Evolutionary conservation across 1,284 basidiomycete species (phyloP).

Genomic region (Pulveroboletus sp.): DNA sequence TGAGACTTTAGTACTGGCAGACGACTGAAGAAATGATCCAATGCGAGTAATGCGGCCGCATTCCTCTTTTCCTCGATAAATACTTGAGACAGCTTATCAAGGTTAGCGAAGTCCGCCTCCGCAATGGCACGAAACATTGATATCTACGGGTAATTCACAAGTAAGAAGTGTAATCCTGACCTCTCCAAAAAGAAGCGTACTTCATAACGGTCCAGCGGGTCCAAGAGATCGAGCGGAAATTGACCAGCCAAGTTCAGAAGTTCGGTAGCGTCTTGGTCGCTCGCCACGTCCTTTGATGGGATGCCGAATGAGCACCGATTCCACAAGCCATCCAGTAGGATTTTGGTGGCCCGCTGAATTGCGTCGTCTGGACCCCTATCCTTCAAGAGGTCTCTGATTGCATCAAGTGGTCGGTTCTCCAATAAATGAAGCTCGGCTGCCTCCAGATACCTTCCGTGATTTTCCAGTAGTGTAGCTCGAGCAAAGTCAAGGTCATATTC

Average conservation of each 20-base stretch:
- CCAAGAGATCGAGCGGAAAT: no score
- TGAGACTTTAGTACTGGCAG: slow-evolving; percentile 16
- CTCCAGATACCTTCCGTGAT: no score
- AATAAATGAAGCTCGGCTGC: no score
- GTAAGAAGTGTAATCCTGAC: no score
- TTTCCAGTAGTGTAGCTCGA: no score
- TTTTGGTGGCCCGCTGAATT: slow-evolving; percentile 35
- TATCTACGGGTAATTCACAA: no score
- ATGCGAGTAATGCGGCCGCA: slow-evolving; percentile 24
- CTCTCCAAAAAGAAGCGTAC: no score
- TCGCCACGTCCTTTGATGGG: slow-evolving; percentile 7
- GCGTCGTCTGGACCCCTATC: slow-evolving; percentile 37
- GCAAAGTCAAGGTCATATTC: no score
- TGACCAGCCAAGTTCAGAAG: no score
- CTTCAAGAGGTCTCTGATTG: slow-evolving; percentile 48
- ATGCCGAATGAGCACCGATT: slow-evolving; percentile 28
- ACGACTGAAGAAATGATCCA: slow-evolving; percentile 29
- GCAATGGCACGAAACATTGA: no score
- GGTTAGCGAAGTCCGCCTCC: slow-evolving; percentile 2
- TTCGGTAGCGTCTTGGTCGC: slow-evolving; percentile 1
- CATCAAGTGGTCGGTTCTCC: no score
- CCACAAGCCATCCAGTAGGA: slow-evolving; percentile 30
- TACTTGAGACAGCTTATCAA: slow-evolving; percentile 12
- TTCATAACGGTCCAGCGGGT: no score
- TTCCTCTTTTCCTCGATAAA: slow-evolving; percentile 14